These are phyloP conservation scores for Cardamine occulta DNA, from an alignment of 345 rosid species.

Conservation along the genomic window DNA sequence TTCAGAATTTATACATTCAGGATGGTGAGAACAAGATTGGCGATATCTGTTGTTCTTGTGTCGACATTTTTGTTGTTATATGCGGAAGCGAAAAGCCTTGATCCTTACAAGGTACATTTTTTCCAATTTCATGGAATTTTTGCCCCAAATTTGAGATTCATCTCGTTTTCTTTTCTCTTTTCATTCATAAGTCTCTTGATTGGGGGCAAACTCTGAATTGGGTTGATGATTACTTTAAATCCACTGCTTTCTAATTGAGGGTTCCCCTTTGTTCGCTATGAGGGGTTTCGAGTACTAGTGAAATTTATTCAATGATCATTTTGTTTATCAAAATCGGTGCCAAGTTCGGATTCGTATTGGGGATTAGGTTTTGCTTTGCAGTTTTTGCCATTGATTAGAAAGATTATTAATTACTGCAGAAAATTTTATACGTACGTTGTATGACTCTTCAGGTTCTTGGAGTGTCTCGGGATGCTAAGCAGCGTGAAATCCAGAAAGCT, in stretches of 20 bases:
- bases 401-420: background rate
- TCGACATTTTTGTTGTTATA: constrained; percentile 45
- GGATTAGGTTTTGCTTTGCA: background rate
- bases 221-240: constrained; percentile 7
- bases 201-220: constrained; percentile 3
- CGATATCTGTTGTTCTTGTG: constrained; percentile 36
- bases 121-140: background rate
- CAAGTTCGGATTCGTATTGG: background rate
- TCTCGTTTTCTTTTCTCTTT: background rate
- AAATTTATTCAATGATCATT: background rate
- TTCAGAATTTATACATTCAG: background rate
- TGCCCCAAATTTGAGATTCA: background rate
- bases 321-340: background rate
- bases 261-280: constrained; percentile 11
- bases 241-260: background rate
- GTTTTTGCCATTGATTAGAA: constrained; percentile 1
- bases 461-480: constrained; percentile 77
- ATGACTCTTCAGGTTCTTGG: constrained; percentile 75
- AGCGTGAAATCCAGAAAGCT: constrained; percentile 95
- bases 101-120: constrained; percentile 72
- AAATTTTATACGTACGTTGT: background rate
- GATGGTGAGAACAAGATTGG: constrained; percentile 46
- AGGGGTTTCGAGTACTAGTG: constrained; percentile 17
- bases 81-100: constrained; percentile 54
- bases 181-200: background rate